A percentile compares a stretch with the other conserved stretches of the same genome.
Conservation (phyloP, 1,284 basidiomycete genomes). For the Tremellales sp. region DNA sequence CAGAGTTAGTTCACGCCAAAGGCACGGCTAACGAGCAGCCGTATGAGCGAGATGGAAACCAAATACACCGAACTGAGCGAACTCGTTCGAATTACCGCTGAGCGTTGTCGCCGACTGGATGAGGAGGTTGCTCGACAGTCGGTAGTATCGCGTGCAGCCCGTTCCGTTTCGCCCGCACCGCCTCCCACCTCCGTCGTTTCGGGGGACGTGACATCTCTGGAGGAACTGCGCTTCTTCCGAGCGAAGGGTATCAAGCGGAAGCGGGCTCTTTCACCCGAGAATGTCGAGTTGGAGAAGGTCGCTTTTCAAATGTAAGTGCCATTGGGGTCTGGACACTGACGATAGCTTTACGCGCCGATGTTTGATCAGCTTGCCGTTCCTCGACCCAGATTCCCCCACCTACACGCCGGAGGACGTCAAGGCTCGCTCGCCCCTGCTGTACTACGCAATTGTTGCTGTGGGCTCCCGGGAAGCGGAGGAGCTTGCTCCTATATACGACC, state of each 20-base stretch:
- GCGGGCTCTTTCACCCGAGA: neutral
- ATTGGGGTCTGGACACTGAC: neutral
- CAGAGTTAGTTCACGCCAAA: neutral
- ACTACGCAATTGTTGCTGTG: slow-evolving; percentile 5
- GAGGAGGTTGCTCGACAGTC: neutral
- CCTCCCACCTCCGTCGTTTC: neutral
- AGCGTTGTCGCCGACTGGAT: neutral
- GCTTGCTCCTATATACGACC: neutral
- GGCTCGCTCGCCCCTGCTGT: slow-evolving; percentile 5
- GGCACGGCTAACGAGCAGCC: neutral
- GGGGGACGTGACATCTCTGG: neutral
- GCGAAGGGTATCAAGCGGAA: neutral
- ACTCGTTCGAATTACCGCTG: neutral
- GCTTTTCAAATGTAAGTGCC: slow-evolving; percentile 1
- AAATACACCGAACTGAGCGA: neutral
- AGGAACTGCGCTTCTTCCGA: neutral
- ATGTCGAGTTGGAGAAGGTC: slow-evolving; percentile 2
- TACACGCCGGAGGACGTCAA: neutral
- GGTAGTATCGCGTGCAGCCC: neutral
- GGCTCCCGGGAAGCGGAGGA: slow-evolving; percentile 7
- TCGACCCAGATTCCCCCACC: slow-evolving; percentile 1
- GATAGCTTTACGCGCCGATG: slow-evolving; percentile 8
- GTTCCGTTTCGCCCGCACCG: neutral
- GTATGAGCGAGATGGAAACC: slow-evolving; percentile 1
- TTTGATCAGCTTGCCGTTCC: slow-evolving; percentile 4